Conservation (phyloP, 768 basidiomycete genomes). For the Collybia mongolica region DNA sequence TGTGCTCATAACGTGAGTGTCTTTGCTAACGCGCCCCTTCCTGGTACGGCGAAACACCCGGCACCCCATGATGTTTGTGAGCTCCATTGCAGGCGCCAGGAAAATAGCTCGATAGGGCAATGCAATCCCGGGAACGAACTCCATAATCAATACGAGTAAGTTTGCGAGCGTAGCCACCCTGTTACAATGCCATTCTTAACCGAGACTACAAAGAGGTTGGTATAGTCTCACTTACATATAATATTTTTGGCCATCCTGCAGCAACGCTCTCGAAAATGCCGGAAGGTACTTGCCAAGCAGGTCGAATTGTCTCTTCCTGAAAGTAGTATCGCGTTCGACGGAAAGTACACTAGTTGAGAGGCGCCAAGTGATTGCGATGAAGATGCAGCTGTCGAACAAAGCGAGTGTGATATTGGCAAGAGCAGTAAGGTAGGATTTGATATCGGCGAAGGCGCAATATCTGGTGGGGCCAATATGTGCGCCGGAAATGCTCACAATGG, state of each 20-base stretch:
- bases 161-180: neutral
- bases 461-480: neutral
- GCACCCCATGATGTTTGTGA: too few relatives aligned
- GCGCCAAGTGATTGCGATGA: neutral
- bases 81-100: too few relatives aligned
- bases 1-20: too few relatives aligned
- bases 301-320: neutral
- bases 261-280: neutral
- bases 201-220: neutral
- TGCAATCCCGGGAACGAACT: too few relatives aligned
- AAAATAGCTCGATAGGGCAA: too few relatives aligned
- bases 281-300: neutral
- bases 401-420: neutral
- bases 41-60: too few relatives aligned
- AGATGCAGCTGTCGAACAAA: neutral
- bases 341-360: neutral
- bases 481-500: neutral
- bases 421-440: neutral
- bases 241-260: neutral
- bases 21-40: too few relatives aligned
- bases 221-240: constrained; percentile 5
- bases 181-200: too few relatives aligned
- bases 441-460: neutral
- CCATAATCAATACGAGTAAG: too few relatives aligned
- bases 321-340: neutral